Conservation (phyloP, 2,329 filamentous ascomycete species). For the Diplodia sapinea region DNA sequence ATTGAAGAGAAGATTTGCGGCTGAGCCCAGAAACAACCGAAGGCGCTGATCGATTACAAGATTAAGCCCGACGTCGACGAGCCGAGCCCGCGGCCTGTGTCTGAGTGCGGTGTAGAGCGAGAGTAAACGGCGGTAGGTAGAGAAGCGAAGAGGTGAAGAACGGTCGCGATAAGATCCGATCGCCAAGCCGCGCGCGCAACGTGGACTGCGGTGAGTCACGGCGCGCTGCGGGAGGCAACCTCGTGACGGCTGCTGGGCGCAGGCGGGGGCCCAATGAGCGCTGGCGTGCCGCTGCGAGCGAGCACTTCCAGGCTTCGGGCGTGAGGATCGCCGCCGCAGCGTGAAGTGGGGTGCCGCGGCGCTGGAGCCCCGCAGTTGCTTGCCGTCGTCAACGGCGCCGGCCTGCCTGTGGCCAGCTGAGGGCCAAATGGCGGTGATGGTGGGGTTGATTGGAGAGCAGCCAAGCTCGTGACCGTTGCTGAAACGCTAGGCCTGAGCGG, state of each 20-base stretch:
- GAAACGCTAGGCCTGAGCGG: slow-evolving; percentile 27
- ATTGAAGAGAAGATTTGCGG: slow-evolving; percentile 9
- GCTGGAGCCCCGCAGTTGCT: slow-evolving; percentile 18
- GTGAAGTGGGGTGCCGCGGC: slow-evolving; percentile 8
- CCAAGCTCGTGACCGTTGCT: slow-evolving; percentile 26
- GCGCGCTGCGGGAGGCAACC: slow-evolving; percentile 17
- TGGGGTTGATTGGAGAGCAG: slow-evolving; percentile 29
- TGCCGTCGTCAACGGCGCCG: slow-evolving; percentile 7
- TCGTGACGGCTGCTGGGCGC: slow-evolving; percentile 16
- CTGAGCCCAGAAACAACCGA: slow-evolving; percentile 29
- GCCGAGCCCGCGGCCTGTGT: slow-evolving; percentile 29
- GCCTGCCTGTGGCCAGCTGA: slow-evolving; percentile 4
- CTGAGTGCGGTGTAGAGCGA: slow-evolving; percentile 25
- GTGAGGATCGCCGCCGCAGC: slow-evolving; percentile 19
- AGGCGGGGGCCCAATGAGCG: slow-evolving; percentile 18
- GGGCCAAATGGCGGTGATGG: slow-evolving; percentile 26
- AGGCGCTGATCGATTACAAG: slow-evolving; percentile 30
- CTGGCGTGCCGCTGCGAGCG: slow-evolving; percentile 5
- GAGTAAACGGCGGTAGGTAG: slow-evolving; percentile 13
- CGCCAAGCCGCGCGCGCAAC: slow-evolving; percentile 21
- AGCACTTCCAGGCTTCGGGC: slow-evolving; percentile 23
- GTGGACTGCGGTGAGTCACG: slow-evolving; percentile 22
- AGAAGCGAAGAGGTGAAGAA: slow-evolving; percentile 26
- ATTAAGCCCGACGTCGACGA: slow-evolving; percentile 19
- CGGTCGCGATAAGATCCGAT: slow-evolving; percentile 27